Evolutionary conservation across 2,329 filamentous ascomycete species (phyloP), one percentile per base, ranked within the genome.

Genomic region (Falciphora oryzae): DNA sequence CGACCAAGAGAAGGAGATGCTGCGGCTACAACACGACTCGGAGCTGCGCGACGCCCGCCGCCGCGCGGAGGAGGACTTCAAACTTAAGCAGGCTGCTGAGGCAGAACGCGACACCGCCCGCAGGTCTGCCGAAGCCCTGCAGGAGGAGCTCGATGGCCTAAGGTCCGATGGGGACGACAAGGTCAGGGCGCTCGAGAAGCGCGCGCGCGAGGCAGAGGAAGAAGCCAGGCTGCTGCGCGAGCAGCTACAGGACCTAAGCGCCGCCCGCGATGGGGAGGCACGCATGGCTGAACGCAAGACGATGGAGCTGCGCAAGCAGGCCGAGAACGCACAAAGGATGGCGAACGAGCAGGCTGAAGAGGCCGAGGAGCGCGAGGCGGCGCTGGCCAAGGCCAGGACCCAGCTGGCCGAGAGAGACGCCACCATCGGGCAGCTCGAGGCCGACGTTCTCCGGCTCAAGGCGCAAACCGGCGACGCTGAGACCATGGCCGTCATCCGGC

Each of bases 381-480:
- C 81, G 0, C 74, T 91, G 7, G 84, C 85, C 65, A 80, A 80
- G 22, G 79, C 85, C 0, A 91, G 95, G 73, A 81, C 86, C 25
- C 86, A 87, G 71, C 76, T 96, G 3, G 79, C 83, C 0, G 83
- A 90, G 65, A 88, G 86, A 67, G 92, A 97, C 69, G 81, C 80
- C 1, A 82, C 88, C n/a, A 83, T 90, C 57, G 92, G 89, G 0
- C 79, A 86, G 16, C 78, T 98, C 13, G 93, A 98, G 76, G 88
- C 90, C 0, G 92, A 98, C 64, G 86, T 97, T 11, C 78, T 97
- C 63, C 85, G 89, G 38, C 79, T 97, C 6, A 97, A 94, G 73
- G 91, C 93, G 0, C 91, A 95, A 71, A 91, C 91, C 2, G 92
- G 90, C 13, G 94, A 97, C 73, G 87, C 88, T 0, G 93, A 97